Evolutionary conservation across 2,329 filamentous ascomycete species (phyloP), one percentile per base, ranked within the genome.

Genomic region (Chrysosporium queenslandicum): DNA sequence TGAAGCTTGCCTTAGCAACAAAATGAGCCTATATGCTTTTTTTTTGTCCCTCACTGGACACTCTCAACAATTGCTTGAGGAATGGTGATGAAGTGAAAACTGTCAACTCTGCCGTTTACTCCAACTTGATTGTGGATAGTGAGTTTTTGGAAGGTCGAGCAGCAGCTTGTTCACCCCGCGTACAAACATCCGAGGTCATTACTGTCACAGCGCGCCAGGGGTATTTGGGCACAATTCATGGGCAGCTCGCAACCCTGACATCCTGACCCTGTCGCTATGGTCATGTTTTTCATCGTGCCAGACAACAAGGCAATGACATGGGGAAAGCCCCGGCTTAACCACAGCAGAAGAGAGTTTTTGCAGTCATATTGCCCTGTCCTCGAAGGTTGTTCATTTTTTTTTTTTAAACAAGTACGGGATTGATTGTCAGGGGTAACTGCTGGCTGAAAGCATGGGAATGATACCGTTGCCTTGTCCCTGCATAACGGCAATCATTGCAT

Each of bases 381-480:
- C 29, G n/a, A n/a, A n/a, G n/a, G n/a, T n/a, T n/a, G n/a, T n/a
- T n/a, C n/a, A n/a, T n/a, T n/a, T n/a, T n/a, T n/a, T n/a, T n/a
- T n/a, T n/a, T n/a, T n/a, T n/a, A 30, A 14, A 14, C n/a, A 34
- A 12, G 11, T n/a, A 23, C 40, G 40, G 40, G 45, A 47, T 47
- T 23, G 45, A 34, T 23, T 23, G 20, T 47, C 45, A 47, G 45
- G 40, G 40, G 40, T 27, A 29, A 41, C 3, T 5, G 14, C 16
- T 7, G 8, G 16, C n/a, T 18, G 32, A 27, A 39, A 25, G 14
- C 18, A 18, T n/a, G 46, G 21, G 32, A 39, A 30, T 48, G 32
- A 39, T 46, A 21, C 36, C 46, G 25, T 41, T 41, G 29, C 30
- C 49, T 39, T 36, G 40, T 51, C 49, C 49, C 49, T 51, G 49